These are phyloP conservation scores for Phytophthora aleatoria DNA, from an alignment of 352 stramenopile genomes.

Conservation along the genomic window DNA sequence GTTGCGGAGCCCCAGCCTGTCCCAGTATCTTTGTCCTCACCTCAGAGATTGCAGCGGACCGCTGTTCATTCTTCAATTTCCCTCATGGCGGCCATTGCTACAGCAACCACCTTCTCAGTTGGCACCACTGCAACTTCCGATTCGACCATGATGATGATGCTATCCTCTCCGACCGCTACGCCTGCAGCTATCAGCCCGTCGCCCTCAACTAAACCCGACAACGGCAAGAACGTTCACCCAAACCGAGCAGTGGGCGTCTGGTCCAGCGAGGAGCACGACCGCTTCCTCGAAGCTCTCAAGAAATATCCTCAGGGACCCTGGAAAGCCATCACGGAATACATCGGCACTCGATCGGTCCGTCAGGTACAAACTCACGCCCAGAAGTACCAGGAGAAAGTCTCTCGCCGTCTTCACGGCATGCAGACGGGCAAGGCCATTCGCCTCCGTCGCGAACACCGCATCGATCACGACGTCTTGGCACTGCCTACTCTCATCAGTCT, in stretches of 20 bases:
- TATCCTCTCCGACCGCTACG: slow-evolving; percentile 14
- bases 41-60: neutral
- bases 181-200: neutral
- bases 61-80: slow-evolving; percentile 33
- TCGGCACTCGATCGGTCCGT: slow-evolving; percentile 58
- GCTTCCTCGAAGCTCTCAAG: slow-evolving; percentile 57
- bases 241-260: slow-evolving; percentile 46
- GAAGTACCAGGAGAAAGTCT: slow-evolving; percentile 80
- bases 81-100: slow-evolving; percentile 23
- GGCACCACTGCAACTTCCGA: neutral
- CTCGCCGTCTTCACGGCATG: slow-evolving; percentile 59
- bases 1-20: slow-evolving; percentile 17
- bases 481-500: slow-evolving; percentile 43
- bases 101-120: slow-evolving; percentile 12
- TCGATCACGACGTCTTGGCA: slow-evolving; percentile 57
- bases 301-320: slow-evolving; percentile 57
- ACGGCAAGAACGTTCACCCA: slow-evolving; percentile 1
- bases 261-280: slow-evolving; percentile 64
- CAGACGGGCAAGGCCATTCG: slow-evolving; percentile 58
- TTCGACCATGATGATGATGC: slow-evolving; percentile 11
- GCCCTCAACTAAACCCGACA: slow-evolving; percentile 11
- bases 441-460: slow-evolving; percentile 56
- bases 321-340: slow-evolving; percentile 47
- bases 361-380: slow-evolving; percentile 74
- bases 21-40: slow-evolving; percentile 19